Percentiles rank a stretch among this genome's conserved stretches.
Evolutionary conservation across 2,329 filamentous ascomycete genomes (phyloP).

Genomic region (Lachnellula occidentalis): DNA sequence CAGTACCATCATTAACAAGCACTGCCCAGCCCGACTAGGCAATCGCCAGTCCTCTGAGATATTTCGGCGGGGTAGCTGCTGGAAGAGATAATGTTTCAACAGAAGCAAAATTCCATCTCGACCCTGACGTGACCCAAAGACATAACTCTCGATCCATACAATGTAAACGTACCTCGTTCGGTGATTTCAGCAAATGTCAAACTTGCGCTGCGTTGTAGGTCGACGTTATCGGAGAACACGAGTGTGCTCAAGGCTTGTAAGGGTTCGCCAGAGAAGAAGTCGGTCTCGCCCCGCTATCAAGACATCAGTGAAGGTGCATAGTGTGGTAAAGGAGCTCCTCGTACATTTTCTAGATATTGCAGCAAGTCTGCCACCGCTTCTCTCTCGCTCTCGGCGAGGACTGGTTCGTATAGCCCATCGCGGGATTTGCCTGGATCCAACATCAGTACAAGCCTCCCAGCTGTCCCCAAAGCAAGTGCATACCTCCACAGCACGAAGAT

Average conservation of each 20-base stretch:
- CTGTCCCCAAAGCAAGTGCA: neutral
- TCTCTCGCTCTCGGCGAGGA: constrained; percentile 90
- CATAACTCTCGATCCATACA: neutral
- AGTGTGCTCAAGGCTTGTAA: constrained; percentile 89
- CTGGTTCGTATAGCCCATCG: constrained; percentile 78
- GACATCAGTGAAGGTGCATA: constrained; percentile 15
- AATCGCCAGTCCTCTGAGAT: neutral
- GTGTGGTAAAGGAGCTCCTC: constrained; percentile 1
- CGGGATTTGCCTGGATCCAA: constrained; percentile 60
- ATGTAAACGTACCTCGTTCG: constrained; percentile 71
- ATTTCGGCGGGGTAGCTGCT: neutral
- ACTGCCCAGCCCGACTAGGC: neutral
- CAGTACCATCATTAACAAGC: constrained; percentile 8
- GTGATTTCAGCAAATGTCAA: constrained; percentile 99
- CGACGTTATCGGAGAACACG: constrained; percentile 98
- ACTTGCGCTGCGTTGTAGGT: constrained; percentile 93
- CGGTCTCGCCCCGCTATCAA: constrained; percentile 77
- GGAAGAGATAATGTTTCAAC: neutral
- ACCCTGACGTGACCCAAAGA: constrained; percentile 1
- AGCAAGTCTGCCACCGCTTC: constrained; percentile 95
- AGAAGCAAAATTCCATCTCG: neutral
- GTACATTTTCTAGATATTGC: constrained; percentile 92
- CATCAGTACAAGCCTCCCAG: constrained; percentile 28
- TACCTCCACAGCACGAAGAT: constrained; percentile 58
- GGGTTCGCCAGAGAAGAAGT: constrained; percentile 96